These are phyloP conservation scores for Mycena floridula DNA, from an alignment of 768 basidiomycete genomes.

Conservation along the genomic window DNA sequence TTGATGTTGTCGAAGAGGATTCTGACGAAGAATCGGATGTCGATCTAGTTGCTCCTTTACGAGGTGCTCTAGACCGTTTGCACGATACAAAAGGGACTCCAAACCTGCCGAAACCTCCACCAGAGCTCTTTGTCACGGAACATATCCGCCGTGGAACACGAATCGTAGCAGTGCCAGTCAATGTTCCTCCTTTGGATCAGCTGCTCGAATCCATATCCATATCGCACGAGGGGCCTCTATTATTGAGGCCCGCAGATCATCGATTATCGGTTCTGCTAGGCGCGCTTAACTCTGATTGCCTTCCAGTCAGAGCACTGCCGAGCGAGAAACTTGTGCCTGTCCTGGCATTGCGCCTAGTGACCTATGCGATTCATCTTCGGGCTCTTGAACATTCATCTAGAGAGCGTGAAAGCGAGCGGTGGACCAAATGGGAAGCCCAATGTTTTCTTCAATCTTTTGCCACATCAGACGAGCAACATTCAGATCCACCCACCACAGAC, in stretches of 20 bases:
- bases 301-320: slow-evolving; percentile 39
- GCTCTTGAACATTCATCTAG: slow-evolving; percentile 44
- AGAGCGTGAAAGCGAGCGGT: slow-evolving; percentile 61
- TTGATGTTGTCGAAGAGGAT: slow-evolving; percentile 63
- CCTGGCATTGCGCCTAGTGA: slow-evolving; percentile 60
- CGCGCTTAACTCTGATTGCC: slow-evolving; percentile 48
- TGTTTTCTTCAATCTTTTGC: slow-evolving; percentile 52
- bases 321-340: slow-evolving; percentile 41
- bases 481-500: slow-evolving; percentile 38
- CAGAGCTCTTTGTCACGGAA: slow-evolving; percentile 36
- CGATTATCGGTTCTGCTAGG: slow-evolving; percentile 52
- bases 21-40: slow-evolving; percentile 32
- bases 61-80: slow-evolving; percentile 58
- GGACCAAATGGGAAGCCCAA: slow-evolving; percentile 58
- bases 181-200: slow-evolving; percentile 40
- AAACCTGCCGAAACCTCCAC: not conserved
- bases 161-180: slow-evolving; percentile 52
- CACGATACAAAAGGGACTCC: slow-evolving; percentile 22
- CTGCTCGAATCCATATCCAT: slow-evolving; percentile 36
- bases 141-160: slow-evolving; percentile 67
- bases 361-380: slow-evolving; percentile 42
- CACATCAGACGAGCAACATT: slow-evolving; percentile 8
- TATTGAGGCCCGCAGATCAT: slow-evolving; percentile 41
- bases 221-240: slow-evolving; percentile 36
- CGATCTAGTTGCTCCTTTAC: slow-evolving; percentile 65